Base-by-base conservation (phyloP, 2,329 filamentous ascomycete species). In the Lachnellula hyalina region DNA sequence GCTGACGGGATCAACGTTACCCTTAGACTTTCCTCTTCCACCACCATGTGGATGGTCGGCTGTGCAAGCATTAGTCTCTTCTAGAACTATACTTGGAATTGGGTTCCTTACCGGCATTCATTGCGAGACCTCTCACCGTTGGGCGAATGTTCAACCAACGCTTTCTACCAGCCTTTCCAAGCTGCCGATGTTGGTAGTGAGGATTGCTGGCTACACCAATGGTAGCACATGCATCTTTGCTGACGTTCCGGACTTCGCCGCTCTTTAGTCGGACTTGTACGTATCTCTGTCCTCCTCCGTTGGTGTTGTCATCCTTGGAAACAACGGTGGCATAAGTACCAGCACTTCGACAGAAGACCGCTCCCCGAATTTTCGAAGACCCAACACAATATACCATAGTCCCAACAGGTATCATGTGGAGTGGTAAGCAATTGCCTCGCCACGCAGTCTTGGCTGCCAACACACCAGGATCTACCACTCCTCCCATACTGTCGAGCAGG, bases 1-100 rank as follows among this genome's bases (percentile, higher is more conserved):
- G 75, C 90, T 96, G 66, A 94, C 90, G 35, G 95, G 94, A 70
- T 96, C 81, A 58, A 92, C 85, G 71, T 96, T 96, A 84, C 94
- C 91, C 89, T 99, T 99, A 55, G 91, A 96, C 77, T 99, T 99
- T 77, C 94, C 94, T 80, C 95, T 85, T 74, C 94, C 94, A 88
- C 94, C 94, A 82, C 94, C 94, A 73, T 99, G 94, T 68, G 94
- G 94, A 80, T 99, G 94, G 69, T 99, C 94, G 66, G 85, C 89
- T 84, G 66, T 45, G 58, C 49, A 32, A 46, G 45, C 50, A 63
- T 68, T 60, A 68, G 63, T 28, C 46, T 19, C 14, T 3, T 8
- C 35, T 41, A 53, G 58, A 63, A 62, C 51, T 35, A 49, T 23
- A 44, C 36, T 53, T 25, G 14, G 46, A 52, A 2, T 41, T 25